A percentile compares a stretch with the other conserved stretches of the same genome.
Evolutionary conservation across 305 asterid species (phyloP).

Genomic region (Fraxinus albicans): DNA sequence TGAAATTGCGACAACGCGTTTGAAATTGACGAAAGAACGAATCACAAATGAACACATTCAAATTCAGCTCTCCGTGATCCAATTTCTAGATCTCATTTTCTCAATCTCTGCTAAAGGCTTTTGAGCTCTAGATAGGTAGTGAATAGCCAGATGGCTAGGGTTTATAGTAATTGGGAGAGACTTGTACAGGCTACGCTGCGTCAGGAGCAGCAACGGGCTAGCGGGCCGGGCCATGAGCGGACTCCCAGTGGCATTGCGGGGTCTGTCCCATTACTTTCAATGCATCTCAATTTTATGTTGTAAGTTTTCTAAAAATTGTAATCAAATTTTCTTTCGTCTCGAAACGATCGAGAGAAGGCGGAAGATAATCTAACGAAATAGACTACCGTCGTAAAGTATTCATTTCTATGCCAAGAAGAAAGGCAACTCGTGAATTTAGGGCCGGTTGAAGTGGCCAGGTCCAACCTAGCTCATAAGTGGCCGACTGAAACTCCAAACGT

Average conservation of each 20-base stretch:
- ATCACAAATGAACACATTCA: constrained; percentile 13
- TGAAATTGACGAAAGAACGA: constrained; percentile 25
- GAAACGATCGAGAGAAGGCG: no score
- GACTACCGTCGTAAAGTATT: no score
- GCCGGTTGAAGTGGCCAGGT: no score
- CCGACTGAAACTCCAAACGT: no score
- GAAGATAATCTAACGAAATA: no score
- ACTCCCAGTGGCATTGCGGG: constrained; percentile 83
- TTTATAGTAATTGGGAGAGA: constrained; percentile 68
- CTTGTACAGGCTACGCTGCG: constrained; percentile 73
- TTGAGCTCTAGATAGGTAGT: not conserved
- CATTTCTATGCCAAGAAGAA: no score
- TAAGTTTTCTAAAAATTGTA: no score
- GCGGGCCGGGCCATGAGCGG: constrained; percentile 60
- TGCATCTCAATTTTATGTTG: no score
- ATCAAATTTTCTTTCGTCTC: no score
- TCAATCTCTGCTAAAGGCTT: constrained; percentile 22
- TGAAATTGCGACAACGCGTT: constrained; percentile 28
- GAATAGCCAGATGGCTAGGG: constrained; percentile 63
- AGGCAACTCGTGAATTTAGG: no score
- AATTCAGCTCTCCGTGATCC: not conserved
- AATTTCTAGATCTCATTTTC: constrained; percentile 26
- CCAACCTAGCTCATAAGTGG: no score
- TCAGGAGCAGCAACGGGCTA: constrained; percentile 47
- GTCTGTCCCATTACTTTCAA: constrained; percentile 67